These are phyloP conservation scores for Cryptosporidium ubiquitum DNA, from an alignment of 169 alveolate genomes.

Conservation along the genomic window DNA sequence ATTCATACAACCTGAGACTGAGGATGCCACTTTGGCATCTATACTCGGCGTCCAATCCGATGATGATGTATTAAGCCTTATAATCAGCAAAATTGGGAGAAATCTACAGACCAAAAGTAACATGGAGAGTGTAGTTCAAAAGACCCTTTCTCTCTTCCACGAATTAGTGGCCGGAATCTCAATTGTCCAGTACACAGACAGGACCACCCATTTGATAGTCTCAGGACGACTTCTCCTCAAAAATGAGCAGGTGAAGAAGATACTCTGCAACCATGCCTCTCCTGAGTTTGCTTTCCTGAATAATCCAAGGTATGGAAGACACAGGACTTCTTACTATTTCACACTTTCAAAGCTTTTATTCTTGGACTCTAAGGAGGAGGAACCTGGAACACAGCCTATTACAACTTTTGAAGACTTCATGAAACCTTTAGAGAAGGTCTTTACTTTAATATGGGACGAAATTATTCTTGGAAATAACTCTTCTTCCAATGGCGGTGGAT, in stretches of 20 bases:
- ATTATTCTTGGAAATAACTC: constrained; percentile 77
- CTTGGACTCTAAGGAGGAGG: constrained; percentile 84
- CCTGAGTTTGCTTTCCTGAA: constrained; percentile 80
- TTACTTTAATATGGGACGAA: constrained; percentile 80
- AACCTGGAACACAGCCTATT: constrained; percentile 57
- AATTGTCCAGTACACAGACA: constrained; percentile 91
- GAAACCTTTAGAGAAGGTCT: constrained; percentile 82
- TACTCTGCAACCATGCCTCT: constrained; percentile 77
- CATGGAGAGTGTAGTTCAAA: constrained; percentile 87
- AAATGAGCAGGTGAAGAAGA: constrained; percentile 84
- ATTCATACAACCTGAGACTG: constrained; percentile 81
- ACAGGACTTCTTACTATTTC: constrained; percentile 90
- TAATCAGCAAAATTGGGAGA: constrained; percentile 80
- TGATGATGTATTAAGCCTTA: constrained; percentile 82
- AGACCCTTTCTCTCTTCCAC: constrained; percentile 88
- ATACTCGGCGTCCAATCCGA: constrained; percentile 83
- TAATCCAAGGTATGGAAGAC: constrained; percentile 84
- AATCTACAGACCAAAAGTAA: constrained; percentile 88
- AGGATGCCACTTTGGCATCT: constrained; percentile 80
- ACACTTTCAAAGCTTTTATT: constrained; percentile 89
- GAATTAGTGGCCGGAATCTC: constrained; percentile 93
- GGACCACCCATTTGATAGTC: constrained; percentile 89
- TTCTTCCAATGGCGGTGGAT: constrained; percentile 36
- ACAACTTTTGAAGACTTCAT: constrained; percentile 83
- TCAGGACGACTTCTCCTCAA: constrained; percentile 91